Base-by-base conservation (phyloP, 805 yeast species). In the Babjeviella inositovora region DNA sequence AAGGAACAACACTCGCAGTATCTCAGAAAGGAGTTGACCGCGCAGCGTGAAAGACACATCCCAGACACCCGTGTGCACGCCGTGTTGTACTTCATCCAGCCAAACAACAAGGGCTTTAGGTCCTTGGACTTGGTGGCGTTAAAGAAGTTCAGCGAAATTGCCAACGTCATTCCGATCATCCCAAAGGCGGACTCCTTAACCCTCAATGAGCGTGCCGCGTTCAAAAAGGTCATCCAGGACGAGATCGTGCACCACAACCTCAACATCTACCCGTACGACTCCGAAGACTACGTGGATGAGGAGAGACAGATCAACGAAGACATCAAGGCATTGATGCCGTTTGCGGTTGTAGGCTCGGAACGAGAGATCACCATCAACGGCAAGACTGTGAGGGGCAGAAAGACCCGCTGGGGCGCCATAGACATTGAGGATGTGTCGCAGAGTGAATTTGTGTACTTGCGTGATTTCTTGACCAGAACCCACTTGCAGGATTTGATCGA, bases 401-500 rank as follows among this genome's bases (percentile, higher is more conserved):
- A 79, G 53, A 84, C 92, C 26, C 72, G 75, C 43, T 87, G 95
- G 94, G 96, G 96, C 13, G 63, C 76, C 10, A 76, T 87, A 41
- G 80, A 84, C 47, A 81, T 90, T 30, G 96, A 85, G 53, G 94
- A 90, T 53, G 84, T 81, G 25, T 68, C 75, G 26, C 97, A 90
- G 53, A 84, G 95, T 53, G 98, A 90, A 55, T 90, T 90, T 59
- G 81, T 82, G 18, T 84, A 81, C 38, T 69, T 90, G 43, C 70
- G 96, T 53, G 93, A 82, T 47, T 90, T 90, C 49, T 66, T 90
- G 41, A 82, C 94, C 21, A 72, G 95, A 56, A 82, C 97, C 6
- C 96, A 90, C 48, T 61, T 90, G 41, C 96, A 84, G 49, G 97
- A 87, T 47, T 70, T 90, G 47, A 85, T 90, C 39, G 98, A 90